phyloP scores from a whole-genome alignment of 2,329 filamentous ascomycete genomes.

The Cladobotryum protrusum region DNA sequence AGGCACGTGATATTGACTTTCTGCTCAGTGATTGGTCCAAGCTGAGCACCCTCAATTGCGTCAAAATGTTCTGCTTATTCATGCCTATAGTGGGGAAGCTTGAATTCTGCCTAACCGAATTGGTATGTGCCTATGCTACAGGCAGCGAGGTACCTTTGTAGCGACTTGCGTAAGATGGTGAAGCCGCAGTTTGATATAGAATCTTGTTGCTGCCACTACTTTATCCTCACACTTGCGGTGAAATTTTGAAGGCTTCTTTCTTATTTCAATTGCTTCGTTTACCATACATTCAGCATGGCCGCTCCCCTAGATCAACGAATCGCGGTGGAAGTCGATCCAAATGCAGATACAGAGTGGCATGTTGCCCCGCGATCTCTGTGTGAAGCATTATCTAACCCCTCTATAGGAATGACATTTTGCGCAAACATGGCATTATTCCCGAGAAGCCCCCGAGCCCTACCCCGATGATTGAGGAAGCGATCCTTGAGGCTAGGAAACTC shows the following conservation, averaged over 20 bases:
- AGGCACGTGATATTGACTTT: conserved; percentile 29
- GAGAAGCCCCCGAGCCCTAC: conserved; percentile 95
- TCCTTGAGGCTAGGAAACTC: conserved; percentile 72
- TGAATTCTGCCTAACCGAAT: not conserved
- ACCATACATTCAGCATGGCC: conserved; percentile 40
- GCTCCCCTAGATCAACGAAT: conserved; percentile 58
- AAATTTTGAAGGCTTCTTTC: no score
- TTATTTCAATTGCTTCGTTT: no score
- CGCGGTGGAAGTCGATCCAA: conserved; percentile 83
- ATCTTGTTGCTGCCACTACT: no score
- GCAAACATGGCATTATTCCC: conserved; percentile 94
- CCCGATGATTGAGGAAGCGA: conserved; percentile 90
- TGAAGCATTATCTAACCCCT: conserved; percentile 19
- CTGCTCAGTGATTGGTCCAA: conserved; percentile 15
- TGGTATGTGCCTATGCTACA: conserved; percentile 8
- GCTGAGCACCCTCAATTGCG: conserved; percentile 6
- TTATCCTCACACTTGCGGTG: no score
- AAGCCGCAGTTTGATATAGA: no score
- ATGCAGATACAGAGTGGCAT: conserved; percentile 97
- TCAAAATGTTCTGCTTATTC: conserved; percentile 10
- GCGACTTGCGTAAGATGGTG: no score
- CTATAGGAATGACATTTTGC: conserved; percentile 91
- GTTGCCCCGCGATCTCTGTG: conserved; percentile 19
- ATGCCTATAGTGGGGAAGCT: conserved; percentile 8
- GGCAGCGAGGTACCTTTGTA: conserved; percentile 2